Base-by-base conservation (phyloP, 495 filamentous ascomycete species). In the Venustampulla echinocandica region DNA sequence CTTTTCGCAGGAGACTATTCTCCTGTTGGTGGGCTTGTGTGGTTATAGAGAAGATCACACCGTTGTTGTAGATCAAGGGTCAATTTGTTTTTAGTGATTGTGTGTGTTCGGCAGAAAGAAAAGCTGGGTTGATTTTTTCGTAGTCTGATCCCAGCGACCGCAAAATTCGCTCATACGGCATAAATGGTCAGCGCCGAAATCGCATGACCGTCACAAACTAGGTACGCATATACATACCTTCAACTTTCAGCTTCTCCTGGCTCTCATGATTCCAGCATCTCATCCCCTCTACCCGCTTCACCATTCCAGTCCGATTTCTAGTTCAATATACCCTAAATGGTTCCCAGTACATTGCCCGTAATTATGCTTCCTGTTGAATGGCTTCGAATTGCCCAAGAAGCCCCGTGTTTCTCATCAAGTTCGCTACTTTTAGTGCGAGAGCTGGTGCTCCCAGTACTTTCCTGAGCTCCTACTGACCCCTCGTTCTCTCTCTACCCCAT, bases 401-500 rank as follows among this genome's bases (percentile, higher is more conserved):
- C 23, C 42, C 28, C 1, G 45, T 47, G 7, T 47, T 40, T 47
- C 22, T 15, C 35, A 47, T 47, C 18, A 47, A 49, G 41, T 42
- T 30, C 21, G 25, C 37, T 42, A 37, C 35, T 17, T 49, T 49
- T 32, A 35, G 15, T 41, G 23, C 38, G 3, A 42, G 24, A 20
- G 36, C 28, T 49, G 20, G 46, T 18, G 22, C 46, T 23, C 21
- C 37, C 25, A 49, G 42, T 33, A 49, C 28, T 49, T 41, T 14
- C 37, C 46, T 41, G 6, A 33, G 36, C 15, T 49, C 46, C 37
- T 42, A 15, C 13, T 4, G 19, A 22, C 34, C 46, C 10, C 46
- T 47, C 9, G 44, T 47, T 47, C 44, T 47, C 44, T 47, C 33
- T 30, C 13, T 40, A 28, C 44, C 38, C 44, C 14, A 47, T 47